phyloP scores from a whole-genome alignment of 192 early-diverging fungal species.

The Rhizoclosmatium globosum region DNA sequence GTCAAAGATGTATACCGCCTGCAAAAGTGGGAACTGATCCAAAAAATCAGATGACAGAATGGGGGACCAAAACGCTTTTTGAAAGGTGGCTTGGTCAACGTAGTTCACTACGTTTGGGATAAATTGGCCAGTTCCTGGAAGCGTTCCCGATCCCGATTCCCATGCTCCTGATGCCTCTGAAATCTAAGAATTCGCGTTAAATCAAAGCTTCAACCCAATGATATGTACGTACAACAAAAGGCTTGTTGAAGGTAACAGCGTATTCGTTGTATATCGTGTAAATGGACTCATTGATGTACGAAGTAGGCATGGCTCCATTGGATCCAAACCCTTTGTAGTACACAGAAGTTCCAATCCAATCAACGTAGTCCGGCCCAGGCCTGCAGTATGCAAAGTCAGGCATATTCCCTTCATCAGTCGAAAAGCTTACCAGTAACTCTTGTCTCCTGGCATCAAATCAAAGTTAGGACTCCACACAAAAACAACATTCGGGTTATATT shows the following conservation, averaged over 20 bases:
- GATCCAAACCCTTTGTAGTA: conserved; percentile 36
- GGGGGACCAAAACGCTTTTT: conserved; percentile 11
- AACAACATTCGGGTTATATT: neutral
- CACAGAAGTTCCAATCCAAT: conserved; percentile 21
- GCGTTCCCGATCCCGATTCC: conserved; percentile 15
- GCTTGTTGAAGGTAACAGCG: conserved; percentile 17
- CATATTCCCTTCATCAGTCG: neutral
- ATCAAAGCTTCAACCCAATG: too few relatives aligned
- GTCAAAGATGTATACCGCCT: conserved; percentile 29
- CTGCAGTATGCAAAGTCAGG: neutral
- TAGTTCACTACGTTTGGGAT: neutral
- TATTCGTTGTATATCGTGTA: conserved; percentile 3
- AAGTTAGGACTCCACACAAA: conserved; percentile 33
- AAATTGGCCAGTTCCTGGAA: conserved; percentile 7
- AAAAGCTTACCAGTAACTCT: conserved; percentile 3
- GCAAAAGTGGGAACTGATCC: conserved; percentile 1
- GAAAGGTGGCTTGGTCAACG: conserved; percentile 11
- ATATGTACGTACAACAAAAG: neutral
- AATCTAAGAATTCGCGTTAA: conserved; percentile 5
- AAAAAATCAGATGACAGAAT: conserved; percentile 19
- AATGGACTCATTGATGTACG: conserved; percentile 1
- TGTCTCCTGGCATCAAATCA: conserved; percentile 17
- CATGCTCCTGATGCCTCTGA: conserved; percentile 34
- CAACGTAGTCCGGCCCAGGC: conserved; percentile 28
- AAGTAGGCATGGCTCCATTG: neutral